These are phyloP conservation scores for Tolypocladium inflatum DNA, from an alignment of 2,329 filamentous ascomycete genomes.

Conservation along the genomic window DNA sequence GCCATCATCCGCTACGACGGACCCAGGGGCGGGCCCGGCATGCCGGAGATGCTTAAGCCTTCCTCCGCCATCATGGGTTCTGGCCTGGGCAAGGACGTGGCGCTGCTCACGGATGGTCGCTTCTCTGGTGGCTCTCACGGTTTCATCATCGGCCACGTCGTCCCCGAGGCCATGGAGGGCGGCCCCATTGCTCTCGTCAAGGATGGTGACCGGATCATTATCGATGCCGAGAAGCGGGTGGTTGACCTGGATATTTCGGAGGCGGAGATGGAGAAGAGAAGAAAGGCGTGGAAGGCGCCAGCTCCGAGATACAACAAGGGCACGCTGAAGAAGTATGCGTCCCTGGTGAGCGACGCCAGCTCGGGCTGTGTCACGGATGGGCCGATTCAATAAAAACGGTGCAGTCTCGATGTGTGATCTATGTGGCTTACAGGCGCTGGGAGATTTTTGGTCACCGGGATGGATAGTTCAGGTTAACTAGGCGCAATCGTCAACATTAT, in stretches of 20 bases:
- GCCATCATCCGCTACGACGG: conserved; percentile 90
- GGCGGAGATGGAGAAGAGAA: conserved; percentile 50
- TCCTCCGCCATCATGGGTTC: conserved; percentile 88
- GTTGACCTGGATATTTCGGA: conserved; percentile 59
- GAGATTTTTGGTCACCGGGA: background rate
- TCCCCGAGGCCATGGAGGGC: conserved; percentile 77
- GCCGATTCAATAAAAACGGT: conserved; percentile 7
- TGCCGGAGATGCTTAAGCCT: conserved; percentile 95
- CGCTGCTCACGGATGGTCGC: conserved; percentile 64
- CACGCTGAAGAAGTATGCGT: conserved; percentile 62
- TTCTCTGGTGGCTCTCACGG: conserved; percentile 79
- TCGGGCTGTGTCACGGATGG: conserved; percentile 49
- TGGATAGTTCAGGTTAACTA: background rate
- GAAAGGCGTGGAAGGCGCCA: conserved; percentile 53
- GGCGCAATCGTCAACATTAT: background rate
- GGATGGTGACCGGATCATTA: conserved; percentile 72
- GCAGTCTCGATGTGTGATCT: background rate
- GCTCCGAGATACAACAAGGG: conserved; percentile 49
- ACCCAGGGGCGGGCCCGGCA: conserved; percentile 85
- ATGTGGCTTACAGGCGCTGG: background rate
- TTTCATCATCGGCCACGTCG: conserved; percentile 81
- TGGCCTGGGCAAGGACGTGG: conserved; percentile 66
- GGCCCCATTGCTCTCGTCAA: conserved; percentile 76
- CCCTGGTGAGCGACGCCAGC: conserved; percentile 48
- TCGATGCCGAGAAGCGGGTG: conserved; percentile 68